Evolutionary conservation across 768 basidiomycete species (phyloP), one percentile per base, ranked within the genome.

Genomic region (Mycena chlorophos): DNA sequence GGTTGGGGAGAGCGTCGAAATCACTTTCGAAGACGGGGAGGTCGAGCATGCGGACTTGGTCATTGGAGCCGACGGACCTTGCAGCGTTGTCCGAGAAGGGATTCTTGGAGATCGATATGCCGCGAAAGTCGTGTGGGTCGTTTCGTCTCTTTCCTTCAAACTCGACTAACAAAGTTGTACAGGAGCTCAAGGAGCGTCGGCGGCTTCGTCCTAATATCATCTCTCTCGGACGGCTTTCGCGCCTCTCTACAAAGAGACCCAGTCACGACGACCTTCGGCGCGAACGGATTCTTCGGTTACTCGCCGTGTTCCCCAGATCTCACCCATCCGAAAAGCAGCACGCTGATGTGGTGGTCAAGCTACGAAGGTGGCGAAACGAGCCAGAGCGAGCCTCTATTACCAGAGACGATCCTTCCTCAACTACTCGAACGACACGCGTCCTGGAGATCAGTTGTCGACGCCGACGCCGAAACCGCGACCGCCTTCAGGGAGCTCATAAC

Each of bases 311-410:
- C 55, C 39, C 40, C 49, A n/a, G 27, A 48, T 25, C 37, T 42
- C 27, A 49, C 39, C 16, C 28, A 51, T 25, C 26, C 43, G 10
- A 43, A 59, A 29, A 46, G 50, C 12, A 51, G 51, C 8, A 53
- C 56, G 23, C 67, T 76, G 17, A 69, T 72, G 63, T 76, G 75
- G 75, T 78, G 75, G 75, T 71, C 74, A 2, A 74, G 73, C 27
- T 76, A 74, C 55, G 70, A 74, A 63, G 64, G 67, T 4, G n/a
- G n/a, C 38, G 63, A 14, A 61, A 54, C 2, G 63, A 69, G 6
- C 70, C 73, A 4, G 51, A 63, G 6, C 67, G 63, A 16, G 63
- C 66, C 22, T 60, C 65, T 23, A 61, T n/a, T 66, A 17, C 56
- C 68, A 12, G 39, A 56, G 0, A 58, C 49, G 17, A 65, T 72